Evolutionary conservation across 2,329 filamentous ascomycete species (phyloP).

Genomic region (Diaporthe sp.): DNA sequence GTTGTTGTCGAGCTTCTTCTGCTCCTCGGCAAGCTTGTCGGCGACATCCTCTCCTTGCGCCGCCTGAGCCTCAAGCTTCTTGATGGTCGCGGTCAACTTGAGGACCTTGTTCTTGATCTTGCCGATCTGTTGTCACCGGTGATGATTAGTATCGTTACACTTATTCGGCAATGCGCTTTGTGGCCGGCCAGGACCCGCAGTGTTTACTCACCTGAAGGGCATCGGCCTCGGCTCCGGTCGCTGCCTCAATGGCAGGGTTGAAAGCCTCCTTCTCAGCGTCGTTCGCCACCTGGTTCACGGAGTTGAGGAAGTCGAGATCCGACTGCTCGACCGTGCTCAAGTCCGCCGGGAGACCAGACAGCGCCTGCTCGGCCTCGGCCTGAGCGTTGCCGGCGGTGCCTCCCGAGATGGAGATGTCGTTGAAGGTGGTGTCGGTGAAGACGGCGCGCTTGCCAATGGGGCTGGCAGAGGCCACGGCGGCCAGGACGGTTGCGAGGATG

Average conservation of each 20-base stretch:
- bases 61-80: conserved; percentile 58
- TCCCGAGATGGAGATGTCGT: conserved; percentile 53
- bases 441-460: conserved; percentile 42
- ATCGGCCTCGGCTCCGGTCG: conserved; percentile 52
- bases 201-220: conserved; percentile 54
- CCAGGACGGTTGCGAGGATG: conserved; percentile 43
- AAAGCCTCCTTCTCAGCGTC: conserved; percentile 60
- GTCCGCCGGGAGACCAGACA: conserved; percentile 50
- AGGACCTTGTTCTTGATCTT: conserved; percentile 66
- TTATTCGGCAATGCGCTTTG: neutral
- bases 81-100: conserved; percentile 60
- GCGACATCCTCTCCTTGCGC: conserved; percentile 57
- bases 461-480: conserved; percentile 43
- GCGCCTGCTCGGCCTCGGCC: conserved; percentile 50
- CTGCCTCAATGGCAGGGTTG: conserved; percentile 60
- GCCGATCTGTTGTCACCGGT: conserved; percentile 49
- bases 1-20: conserved; percentile 61
- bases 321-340: conserved; percentile 53
- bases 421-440: conserved; percentile 50
- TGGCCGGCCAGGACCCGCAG: neutral
- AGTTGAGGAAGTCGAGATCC: conserved; percentile 57
- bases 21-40: conserved; percentile 55
- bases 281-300: conserved; percentile 60
- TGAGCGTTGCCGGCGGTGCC: conserved; percentile 53
- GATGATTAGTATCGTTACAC: neutral